phyloP scores from a whole-genome alignment of 2,329 filamentous ascomycete genomes.

The Septoria petroselini region DNA sequence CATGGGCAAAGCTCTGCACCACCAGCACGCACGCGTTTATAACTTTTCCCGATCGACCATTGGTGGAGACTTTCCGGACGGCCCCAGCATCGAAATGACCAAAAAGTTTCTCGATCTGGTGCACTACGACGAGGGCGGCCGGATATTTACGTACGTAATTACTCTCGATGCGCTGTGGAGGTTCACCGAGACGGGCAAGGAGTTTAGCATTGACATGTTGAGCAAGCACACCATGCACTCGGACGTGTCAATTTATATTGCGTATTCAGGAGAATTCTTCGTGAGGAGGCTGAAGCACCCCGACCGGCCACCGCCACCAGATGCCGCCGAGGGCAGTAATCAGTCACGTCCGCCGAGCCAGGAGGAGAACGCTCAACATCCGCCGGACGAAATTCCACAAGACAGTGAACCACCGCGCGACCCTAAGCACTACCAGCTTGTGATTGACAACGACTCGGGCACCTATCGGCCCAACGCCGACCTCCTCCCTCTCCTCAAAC shows the following conservation, averaged over 20 bases:
- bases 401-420: slow-evolving; percentile 49
- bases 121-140: slow-evolving; percentile 79
- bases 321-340: slow-evolving; percentile 47
- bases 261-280: slow-evolving; percentile 91
- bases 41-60: slow-evolving; percentile 77
- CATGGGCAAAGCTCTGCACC: slow-evolving; percentile 79
- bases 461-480: slow-evolving; percentile 86
- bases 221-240: slow-evolving; percentile 98
- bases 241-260: slow-evolving; percentile 85
- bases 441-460: slow-evolving; percentile 93
- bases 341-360: slow-evolving; percentile 43
- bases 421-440: slow-evolving; percentile 68
- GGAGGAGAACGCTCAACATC: slow-evolving; percentile 49
- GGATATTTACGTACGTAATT: slow-evolving; percentile 88
- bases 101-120: slow-evolving; percentile 80
- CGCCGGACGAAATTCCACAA: slow-evolving; percentile 48
- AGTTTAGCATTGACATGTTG: slow-evolving; percentile 89
- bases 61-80: slow-evolving; percentile 59
- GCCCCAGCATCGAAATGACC: slow-evolving; percentile 67
- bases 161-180: slow-evolving; percentile 82
- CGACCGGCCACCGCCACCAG: slow-evolving; percentile 40
- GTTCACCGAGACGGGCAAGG: slow-evolving; percentile 93
- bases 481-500: slow-evolving; percentile 66
- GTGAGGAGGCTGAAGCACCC: slow-evolving; percentile 64
- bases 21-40: slow-evolving; percentile 86